These are phyloP conservation scores for Phoenix dactylifera DNA, from an alignment of 176 grass and related monocot genomes.

Conservation along the genomic window DNA sequence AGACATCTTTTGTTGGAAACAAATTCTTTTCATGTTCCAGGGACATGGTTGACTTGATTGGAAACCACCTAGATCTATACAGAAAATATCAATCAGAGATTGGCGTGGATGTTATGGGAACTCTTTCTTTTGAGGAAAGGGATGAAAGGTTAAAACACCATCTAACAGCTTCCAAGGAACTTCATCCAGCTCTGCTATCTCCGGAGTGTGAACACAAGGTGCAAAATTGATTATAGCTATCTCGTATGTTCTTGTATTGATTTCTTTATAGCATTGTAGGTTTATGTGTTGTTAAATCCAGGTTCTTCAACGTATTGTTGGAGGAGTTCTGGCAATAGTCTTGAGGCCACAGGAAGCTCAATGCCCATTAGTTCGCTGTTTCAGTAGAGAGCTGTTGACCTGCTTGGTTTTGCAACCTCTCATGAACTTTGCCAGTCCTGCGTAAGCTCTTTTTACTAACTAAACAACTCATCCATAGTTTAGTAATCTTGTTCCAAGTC, in stretches of 20 bases:
- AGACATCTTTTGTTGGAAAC: not conserved
- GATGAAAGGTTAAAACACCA: slow-evolving; percentile 81
- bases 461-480: no score
- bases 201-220: slow-evolving; percentile 89
- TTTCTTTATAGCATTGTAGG: slow-evolving; percentile 1
- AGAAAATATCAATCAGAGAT: slow-evolving; percentile 82
- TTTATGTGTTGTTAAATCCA: slow-evolving; percentile 33
- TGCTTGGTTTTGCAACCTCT: slow-evolving; percentile 80
- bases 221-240: slow-evolving; percentile 11
- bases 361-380: slow-evolving; percentile 70
- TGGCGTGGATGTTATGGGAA: slow-evolving; percentile 72
- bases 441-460: slow-evolving; percentile 37
- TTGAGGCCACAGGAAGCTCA: slow-evolving; percentile 87
- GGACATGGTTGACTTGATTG: slow-evolving; percentile 85
- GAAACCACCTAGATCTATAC: slow-evolving; percentile 74
- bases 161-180: slow-evolving; percentile 77
- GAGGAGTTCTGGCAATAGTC: slow-evolving; percentile 68
- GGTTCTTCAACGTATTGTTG: slow-evolving; percentile 88
- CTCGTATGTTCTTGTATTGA: slow-evolving; percentile 7
- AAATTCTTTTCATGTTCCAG: slow-evolving; percentile 25
- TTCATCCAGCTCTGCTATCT: slow-evolving; percentile 94
- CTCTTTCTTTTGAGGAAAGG: slow-evolving; percentile 92
- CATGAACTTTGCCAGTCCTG: slow-evolving; percentile 84
- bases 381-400: slow-evolving; percentile 74
- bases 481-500: no score